phyloP scores from a whole-genome alignment of 2,329 filamentous ascomycete genomes.

The Fusarium tupiense region DNA sequence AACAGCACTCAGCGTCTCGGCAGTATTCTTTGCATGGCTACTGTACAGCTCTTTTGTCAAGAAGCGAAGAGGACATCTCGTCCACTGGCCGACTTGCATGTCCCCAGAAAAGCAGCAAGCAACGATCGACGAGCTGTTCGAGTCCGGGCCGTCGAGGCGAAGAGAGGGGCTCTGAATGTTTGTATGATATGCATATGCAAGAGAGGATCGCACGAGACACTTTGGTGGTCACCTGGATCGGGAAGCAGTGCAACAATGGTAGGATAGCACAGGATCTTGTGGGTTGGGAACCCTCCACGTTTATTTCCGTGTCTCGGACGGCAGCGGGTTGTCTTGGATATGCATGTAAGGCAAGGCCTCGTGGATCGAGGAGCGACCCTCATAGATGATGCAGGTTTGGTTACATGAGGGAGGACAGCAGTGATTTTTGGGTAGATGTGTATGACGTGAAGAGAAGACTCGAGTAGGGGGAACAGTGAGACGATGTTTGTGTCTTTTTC shows the following conservation, averaged over 20 bases:
- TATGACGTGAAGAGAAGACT: background rate
- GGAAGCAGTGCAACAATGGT: constrained; percentile 35
- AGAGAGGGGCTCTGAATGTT: constrained; percentile 33
- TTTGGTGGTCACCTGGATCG: constrained; percentile 40
- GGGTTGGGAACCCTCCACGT: constrained; percentile 39
- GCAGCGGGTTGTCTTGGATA: constrained; percentile 35
- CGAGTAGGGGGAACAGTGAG: background rate
- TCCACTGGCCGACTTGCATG: constrained; percentile 45
- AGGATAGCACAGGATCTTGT: constrained; percentile 36
- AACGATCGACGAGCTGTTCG: constrained; percentile 36
- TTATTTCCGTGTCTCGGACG: constrained; percentile 41
- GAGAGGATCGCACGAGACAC: constrained; percentile 35
- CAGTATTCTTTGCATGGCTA: constrained; percentile 52
- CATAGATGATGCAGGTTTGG: constrained; percentile 34
- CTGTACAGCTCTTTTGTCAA: constrained; percentile 47
- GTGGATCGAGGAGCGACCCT: constrained; percentile 30
- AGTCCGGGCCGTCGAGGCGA: constrained; percentile 28
- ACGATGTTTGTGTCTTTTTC: background rate
- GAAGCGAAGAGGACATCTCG: constrained; percentile 46
- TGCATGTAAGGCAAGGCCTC: constrained; percentile 32
- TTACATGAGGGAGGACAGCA: constrained; percentile 17
- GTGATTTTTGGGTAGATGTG: background rate
- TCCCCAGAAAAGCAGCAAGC: constrained; percentile 39
- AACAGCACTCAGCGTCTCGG: constrained; percentile 64
- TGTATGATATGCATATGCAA: constrained; percentile 23